phyloP scores from a whole-genome alignment of 2,329 filamentous ascomycete genomes.

The Botrytis aclada region DNA sequence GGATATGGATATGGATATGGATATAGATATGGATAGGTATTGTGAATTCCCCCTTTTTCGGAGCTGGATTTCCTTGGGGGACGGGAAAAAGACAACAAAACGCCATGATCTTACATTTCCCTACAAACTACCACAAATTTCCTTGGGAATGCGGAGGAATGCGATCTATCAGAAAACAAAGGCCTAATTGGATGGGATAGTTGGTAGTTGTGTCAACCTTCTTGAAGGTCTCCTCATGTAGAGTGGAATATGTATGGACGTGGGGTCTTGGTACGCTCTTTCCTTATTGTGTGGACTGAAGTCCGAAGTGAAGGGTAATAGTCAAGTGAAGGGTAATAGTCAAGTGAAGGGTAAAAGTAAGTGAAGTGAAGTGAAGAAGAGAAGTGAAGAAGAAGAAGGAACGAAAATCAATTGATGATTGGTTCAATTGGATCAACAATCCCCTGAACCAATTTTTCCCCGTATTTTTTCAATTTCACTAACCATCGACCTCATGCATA shows the following conservation, averaged over 20 bases:
- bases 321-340: background rate
- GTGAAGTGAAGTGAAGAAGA: background rate
- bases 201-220: background rate
- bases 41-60: background rate
- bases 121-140: background rate
- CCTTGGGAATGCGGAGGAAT: background rate
- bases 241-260: background rate
- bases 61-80: background rate
- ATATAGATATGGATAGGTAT: background rate
- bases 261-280: background rate
- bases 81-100: background rate
- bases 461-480: background rate
- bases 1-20: background rate
- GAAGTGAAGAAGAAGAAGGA: background rate
- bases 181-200: background rate
- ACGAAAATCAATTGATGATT: background rate
- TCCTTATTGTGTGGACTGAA: background rate
- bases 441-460: background rate
- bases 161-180: background rate
- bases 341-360: background rate
- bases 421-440: background rate
- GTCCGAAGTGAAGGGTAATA: background rate
- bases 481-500: background rate
- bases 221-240: background rate
- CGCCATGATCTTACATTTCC: slow-evolving; percentile 7